Base-by-base conservation (phyloP, 2,329 filamentous ascomycete genomes). In the Neodidymelliopsis sp. region DNA sequence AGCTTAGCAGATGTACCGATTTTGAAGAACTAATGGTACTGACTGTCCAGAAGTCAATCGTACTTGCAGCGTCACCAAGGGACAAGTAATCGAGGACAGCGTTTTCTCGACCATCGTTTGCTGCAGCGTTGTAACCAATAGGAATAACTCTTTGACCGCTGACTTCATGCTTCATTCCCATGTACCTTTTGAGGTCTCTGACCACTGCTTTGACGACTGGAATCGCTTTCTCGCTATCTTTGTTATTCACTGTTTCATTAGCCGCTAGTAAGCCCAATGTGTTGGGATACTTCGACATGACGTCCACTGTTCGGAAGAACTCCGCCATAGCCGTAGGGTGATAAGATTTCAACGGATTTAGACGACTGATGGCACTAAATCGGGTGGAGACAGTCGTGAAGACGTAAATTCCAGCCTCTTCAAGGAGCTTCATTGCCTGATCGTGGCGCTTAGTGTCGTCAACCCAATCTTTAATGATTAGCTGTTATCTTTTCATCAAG, bases 401-500 rank as follows among this genome's bases (percentile, higher is more conserved):
- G 3, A 56, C 43, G n/a, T 56, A 51, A 13, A 56, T 51, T 16
- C 54, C 50, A 19, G 47, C 46, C 33, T 56, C 42, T 23, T 56
- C 46, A 19, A 56, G 50, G 23, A 56, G 13, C 13, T 49, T 54
- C 50, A 56, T 56, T 5, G 50, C 43, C 20, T 43, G 39, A 1
- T 20, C 40, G 22, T 51, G 54, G 9, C 38, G 13, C 27, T 56
- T 56, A n/a, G 42, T 46, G 23, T 28, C 27, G 6, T 56, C 50
- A 9, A 56, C 31, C 9, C 1, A 34, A 23, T 56, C 49, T 56
- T 24, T 13, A 16, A 4, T 9, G 39, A 13, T 52, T 10, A 47
- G 49, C 27, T 43, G 27, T 11, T 18, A 20, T n/a, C 4, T 9
- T 38, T 8, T 5, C 12, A 23, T 12, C 12, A 3, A n/a, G 28